Percentiles rank a stretch among this genome's conserved stretches.
These are phyloP conservation scores for Irpex sp. DNA, from an alignment of 1,284 basidiomycete genomes.

Conservation along the genomic window DNA sequence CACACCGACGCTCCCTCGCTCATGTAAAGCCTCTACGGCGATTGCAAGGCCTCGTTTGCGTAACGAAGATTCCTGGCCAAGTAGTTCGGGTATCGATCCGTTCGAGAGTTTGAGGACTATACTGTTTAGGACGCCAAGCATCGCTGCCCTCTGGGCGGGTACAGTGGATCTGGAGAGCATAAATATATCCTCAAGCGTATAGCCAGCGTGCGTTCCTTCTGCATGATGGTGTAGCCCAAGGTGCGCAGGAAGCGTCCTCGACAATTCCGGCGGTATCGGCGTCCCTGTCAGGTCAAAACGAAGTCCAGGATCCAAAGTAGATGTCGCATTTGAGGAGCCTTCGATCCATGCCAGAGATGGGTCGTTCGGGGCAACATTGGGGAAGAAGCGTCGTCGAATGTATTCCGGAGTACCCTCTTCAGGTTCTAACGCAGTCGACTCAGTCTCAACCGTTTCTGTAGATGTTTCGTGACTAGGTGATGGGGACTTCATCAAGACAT, in stretches of 20 bases:
- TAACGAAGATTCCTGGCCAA: conserved; percentile 41
- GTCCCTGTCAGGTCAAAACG: conserved; percentile 76
- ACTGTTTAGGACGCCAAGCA: conserved; percentile 70
- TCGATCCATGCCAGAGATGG: conserved; percentile 77
- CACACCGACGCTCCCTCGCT: conserved; percentile 63
- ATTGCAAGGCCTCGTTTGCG: conserved; percentile 58
- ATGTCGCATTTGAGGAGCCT: conserved; percentile 15
- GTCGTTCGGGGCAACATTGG: conserved; percentile 60
- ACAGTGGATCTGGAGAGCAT: conserved; percentile 79
- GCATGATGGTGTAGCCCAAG: conserved; percentile 90
- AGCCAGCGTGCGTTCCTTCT: conserved; percentile 75
- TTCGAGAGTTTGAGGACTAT: conserved; percentile 44
- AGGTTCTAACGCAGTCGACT: conserved; percentile 24
- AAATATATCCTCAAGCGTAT: conserved; percentile 86
- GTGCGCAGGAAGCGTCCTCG: conserved; percentile 64
- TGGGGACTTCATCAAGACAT: conserved; percentile 1
- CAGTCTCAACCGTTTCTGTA: not conserved
- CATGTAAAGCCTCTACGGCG: conserved; percentile 56
- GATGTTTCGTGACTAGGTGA: not conserved
- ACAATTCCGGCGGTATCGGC: conserved; percentile 49
- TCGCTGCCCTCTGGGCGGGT: conserved; percentile 76
- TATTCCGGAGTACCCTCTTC: conserved; percentile 78
- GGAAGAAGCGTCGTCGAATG: conserved; percentile 83
- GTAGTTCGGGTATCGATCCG: conserved; percentile 32
- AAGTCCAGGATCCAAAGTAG: conserved; percentile 25